Percentiles rank a stretch among this genome's conserved stretches.
Conservation (phyloP, 805 yeast genomes). For the Candida yuanshanica region DNA sequence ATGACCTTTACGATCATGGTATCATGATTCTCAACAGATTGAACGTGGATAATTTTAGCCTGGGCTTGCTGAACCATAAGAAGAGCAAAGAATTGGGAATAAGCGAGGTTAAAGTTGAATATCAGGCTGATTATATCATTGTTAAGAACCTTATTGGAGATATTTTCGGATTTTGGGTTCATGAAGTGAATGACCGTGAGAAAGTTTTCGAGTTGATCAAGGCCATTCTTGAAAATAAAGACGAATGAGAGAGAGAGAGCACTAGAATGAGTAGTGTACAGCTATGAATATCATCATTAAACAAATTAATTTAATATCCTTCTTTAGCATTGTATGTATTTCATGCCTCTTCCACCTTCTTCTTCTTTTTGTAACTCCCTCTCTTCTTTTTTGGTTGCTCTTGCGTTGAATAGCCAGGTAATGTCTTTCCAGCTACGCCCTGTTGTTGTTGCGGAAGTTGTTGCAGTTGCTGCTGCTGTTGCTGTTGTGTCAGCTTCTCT, state of each 20-base stretch:
- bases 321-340: too few species aligned
- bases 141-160: conserved; percentile 63
- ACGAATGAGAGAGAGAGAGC: too few species aligned
- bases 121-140: conserved; percentile 63
- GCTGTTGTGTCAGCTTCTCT: conserved; percentile 6
- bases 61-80: conserved; percentile 59
- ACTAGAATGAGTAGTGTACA: too few species aligned
- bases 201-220: conserved; percentile 45
- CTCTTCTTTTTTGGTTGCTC: conserved; percentile 23
- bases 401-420: conserved; percentile 16
- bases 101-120: conserved; percentile 57
- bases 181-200: conserved; percentile 60
- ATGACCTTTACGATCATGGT: conserved; percentile 52
- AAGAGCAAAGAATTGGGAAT: conserved; percentile 33
- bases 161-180: conserved; percentile 75
- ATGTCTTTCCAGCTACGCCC: conserved; percentile 25
- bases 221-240: conserved; percentile 10
- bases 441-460: conserved; percentile 1
- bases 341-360: conserved; percentile 16
- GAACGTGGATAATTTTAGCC: conserved; percentile 64
- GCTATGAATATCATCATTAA: neutral
- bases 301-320: neutral
- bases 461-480: conserved; percentile 4
- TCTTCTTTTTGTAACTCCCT: conserved; percentile 24
- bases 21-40: conserved; percentile 62